Evolutionary conservation across 2,329 filamentous ascomycete genomes (phyloP), one percentile per base, ranked within the genome.

Genomic region (Emmonsiellopsis sp.): DNA sequence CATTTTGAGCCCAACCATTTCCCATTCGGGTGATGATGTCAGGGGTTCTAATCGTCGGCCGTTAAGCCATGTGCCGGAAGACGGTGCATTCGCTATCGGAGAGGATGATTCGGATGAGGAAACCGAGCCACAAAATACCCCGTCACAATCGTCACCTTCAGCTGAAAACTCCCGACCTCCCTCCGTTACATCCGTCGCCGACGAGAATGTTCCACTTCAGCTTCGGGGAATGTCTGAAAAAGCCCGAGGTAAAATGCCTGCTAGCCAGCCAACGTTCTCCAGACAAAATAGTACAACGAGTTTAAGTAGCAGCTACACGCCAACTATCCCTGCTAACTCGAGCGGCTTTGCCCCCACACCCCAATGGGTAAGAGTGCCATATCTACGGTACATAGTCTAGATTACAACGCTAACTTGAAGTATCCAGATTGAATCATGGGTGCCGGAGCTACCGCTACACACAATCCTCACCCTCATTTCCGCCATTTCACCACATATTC

Each of bases 221-320:
- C 69, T 95, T 32, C 82, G 89, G 54, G 90, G 90, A 52, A 95
- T 97, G 88, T 96, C 92, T 16, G 93, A 97, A 70, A 98, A 97
- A 69, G 93, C 93, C 13, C 79, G 93, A 49, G 93, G 93, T 7
- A 98, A 98, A 70, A 89, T 95, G 83, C 93, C 92, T 31, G 89
- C 87, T 10, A 87, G 88, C 1, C 78, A 85, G 49, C 80, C 82
- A n/a, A 81, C 81, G 1, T 95, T 96, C 67, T 95, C 91, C 0
- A 79, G 92, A 15, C 90, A 95, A 65, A 95, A 93, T 65, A 94
- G 90, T 68, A 88, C 85, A 31, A 87, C 87, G 1, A 95, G 89
- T 63, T 76, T 96, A 37, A 81, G 78, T 54, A 49, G 20, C 20
- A 83, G 83, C 61, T 77, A 85, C 63, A 80, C 84, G 10, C 76